phyloP scores from a whole-genome alignment of 1,284 basidiomycete species.

The Puccinia triticina region DNA sequence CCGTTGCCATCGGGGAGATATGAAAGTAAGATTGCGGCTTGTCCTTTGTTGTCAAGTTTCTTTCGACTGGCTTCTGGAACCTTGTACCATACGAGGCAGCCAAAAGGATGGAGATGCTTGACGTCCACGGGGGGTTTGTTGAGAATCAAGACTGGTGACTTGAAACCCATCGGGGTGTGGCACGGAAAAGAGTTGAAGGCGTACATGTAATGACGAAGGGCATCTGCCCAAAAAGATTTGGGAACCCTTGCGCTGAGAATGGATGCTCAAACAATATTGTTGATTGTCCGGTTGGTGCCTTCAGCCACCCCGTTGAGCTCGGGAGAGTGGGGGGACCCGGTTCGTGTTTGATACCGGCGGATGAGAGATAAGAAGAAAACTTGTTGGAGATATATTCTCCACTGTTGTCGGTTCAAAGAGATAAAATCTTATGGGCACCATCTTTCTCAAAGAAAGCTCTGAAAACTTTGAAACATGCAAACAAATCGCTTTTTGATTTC shows the following conservation, averaged over 20 bases:
- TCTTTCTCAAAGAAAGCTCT: conserved; percentile 57
- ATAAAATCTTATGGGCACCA: conserved; percentile 45
- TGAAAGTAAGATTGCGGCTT: background rate
- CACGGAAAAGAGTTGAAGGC: background rate
- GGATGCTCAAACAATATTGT: no score
- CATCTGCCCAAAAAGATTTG: no score
- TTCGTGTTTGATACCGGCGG: background rate
- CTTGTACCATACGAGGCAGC: background rate
- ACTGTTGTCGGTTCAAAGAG: background rate
- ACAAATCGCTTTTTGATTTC: background rate
- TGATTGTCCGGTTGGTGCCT: no score
- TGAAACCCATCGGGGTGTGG: background rate
- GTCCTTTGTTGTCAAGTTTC: background rate
- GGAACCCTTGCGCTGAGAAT: no score
- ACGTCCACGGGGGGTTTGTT: background rate
- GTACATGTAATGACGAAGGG: background rate
- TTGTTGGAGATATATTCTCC: background rate
- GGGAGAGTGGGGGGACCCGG: conserved; percentile 14
- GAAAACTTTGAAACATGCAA: conserved; percentile 58
- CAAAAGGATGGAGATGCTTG: background rate
- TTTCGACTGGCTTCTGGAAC: background rate
- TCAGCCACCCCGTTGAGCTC: background rate
- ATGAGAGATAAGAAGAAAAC: background rate
- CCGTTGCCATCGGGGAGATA: background rate
- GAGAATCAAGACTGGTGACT: no score